Evolutionary conservation across 192 early-diverging fungal genomes (phyloP), one percentile per base, ranked within the genome.

Genomic region (Coemansia sp.): DNA sequence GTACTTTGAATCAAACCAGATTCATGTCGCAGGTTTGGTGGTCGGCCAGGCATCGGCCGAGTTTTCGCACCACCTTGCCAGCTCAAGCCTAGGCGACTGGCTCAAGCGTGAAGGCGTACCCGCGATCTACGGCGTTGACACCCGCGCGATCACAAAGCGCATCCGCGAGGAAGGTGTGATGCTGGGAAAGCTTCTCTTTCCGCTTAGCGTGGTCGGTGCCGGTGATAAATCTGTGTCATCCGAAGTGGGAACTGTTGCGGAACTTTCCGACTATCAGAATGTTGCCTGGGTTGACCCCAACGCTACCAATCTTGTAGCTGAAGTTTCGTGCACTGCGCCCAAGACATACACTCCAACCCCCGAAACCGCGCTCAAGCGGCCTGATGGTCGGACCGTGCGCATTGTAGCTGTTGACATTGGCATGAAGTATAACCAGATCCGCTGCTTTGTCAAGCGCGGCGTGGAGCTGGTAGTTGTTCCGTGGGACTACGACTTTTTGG

Each of bases 371-470:
- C 63, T 75, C 25, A 71, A 66, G 62, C 64, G 67, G 10, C 59
- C 80, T 24, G 77, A 85, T 50, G 84, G 84, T 2, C 91, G 90
- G 70, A 84, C 90, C 4, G 74, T 97, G 55, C 91, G 92, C 31
- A 87, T 99, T 59, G 64, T 99, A 29, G 92, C 92, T n/a, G 87
- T 99, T 14, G 96, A 99, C 74, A 92, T 99, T 6, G 97, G 97
- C 62, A 95, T 99, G 93, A 99, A 99, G 82, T 93, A 88, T 85
- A 99, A 98, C 84, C 97, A 99, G 81, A 94, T 98, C 79, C 90
- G 97, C 63, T 99, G 97, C 86, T 97, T 99, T 68, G 87, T 95
- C 50, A 88, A 92, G 70, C 92, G 96, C 36, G 96, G 96, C 67
- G 93, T 99, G 11, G 92, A 96, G 68, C 71, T 98, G 61, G 88